Percentiles rank a stretch among this genome's conserved stretches.
Conservation (phyloP, 305 asterid genomes). For the Solanum hybrid region DNA sequence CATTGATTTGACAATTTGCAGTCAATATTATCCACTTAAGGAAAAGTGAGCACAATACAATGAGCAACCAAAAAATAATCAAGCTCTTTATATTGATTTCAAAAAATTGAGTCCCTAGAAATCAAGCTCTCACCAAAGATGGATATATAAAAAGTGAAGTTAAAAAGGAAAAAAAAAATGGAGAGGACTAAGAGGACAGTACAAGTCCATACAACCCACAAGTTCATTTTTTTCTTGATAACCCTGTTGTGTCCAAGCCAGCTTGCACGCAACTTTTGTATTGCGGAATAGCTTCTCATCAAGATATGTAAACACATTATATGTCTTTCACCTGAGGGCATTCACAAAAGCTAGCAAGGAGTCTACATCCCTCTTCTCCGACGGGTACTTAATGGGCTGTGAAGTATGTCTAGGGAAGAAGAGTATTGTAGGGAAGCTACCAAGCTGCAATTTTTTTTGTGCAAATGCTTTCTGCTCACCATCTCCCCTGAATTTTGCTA, state of each 20-base stretch:
- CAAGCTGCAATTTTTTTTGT: conserved; percentile 55
- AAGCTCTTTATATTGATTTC: background rate
- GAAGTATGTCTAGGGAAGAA: conserved; percentile 71
- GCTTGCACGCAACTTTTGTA: background rate
- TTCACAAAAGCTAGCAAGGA: conserved; percentile 77
- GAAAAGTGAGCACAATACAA: background rate
- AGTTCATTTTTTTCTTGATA: too few relatives aligned
- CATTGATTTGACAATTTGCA: background rate
- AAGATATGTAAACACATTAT: background rate
- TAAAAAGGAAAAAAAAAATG: background rate
- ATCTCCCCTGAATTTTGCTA: conserved; percentile 80
- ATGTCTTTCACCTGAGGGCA: conserved; percentile 42
- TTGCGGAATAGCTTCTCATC: background rate
- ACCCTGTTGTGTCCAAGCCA: background rate
- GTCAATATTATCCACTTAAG: background rate
- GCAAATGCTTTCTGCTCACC: conserved; percentile 90
- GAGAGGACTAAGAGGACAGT: background rate
- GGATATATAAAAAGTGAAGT: background rate
- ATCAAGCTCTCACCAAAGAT: background rate
- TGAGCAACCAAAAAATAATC: background rate
- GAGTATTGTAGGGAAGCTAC: conserved; percentile 80
- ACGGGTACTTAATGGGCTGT: conserved; percentile 59
- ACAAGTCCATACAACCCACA: background rate
- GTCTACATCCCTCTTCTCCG: conserved; percentile 80
- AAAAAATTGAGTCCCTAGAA: background rate